Evolutionary conservation across 495 filamentous ascomycete genomes (phyloP), one percentile per base, ranked within the genome.

Genomic region (Hamigera avellanea): DNA sequence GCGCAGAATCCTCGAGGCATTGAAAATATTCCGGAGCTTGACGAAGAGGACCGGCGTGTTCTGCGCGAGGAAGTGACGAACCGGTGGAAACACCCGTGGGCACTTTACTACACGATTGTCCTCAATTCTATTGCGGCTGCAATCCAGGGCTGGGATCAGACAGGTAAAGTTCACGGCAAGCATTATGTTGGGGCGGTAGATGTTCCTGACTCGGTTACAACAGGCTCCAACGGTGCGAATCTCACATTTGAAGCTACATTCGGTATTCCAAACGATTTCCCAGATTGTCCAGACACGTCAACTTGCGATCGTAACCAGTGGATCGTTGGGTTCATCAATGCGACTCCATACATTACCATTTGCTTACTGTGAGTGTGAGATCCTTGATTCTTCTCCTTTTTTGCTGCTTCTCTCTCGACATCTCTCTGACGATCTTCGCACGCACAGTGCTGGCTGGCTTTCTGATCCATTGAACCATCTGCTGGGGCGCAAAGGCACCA

Each of bases 71-170:
- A 86, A 48, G 57, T 62, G 2, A 57, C 64, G 4, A 69, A 78
- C 49, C 76, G 76, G 35, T 86, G 77, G 75, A 62, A 67, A 25
- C 75, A 80, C 40, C 80, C 81, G 5, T 45, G 36, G 36, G 59
- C 68, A 14, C 70, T 86, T 9, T 86, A 83, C 52, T 67, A 80
- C 27, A 82, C 79, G 19, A 78, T 86, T 45, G 62, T 74, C 26
- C 64, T 83, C 13, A 78, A 74, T 46, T 83, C 80, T 16, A 72
- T 86, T 33, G 81, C 73, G 17, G 81, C 81, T 32, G 78, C 78
- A 6, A 73, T 81, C 3, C 79, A 83, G 57, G 73, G 73, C 19
- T 81, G 76, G 78, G 78, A 82, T 50, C 76, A 82, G 43, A 80
- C 78, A 10, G 78, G 77, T n/a, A n/a, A n/a, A n/a, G n/a, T n/a